phyloP scores from a whole-genome alignment of 768 basidiomycete genomes.

The Dacryopinax primogenitus region DNA sequence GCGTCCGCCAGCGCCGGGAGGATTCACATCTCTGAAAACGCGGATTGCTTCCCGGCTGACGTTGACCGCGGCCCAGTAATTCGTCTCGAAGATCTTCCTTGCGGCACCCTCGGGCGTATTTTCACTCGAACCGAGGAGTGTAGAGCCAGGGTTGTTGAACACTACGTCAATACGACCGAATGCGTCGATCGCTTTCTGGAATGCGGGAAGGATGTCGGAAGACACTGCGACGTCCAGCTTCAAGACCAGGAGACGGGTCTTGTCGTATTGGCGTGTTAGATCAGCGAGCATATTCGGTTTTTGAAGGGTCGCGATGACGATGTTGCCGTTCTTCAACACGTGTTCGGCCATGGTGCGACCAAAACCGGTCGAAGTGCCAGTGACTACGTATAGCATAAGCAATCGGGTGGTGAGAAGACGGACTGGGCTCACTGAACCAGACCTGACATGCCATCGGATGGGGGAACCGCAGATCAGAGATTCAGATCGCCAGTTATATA shows the following conservation, averaged over 20 bases:
- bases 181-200: conserved; percentile 24
- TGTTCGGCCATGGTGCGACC: conserved; percentile 29
- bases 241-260: conserved; percentile 29
- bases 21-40: neutral
- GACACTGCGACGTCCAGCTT: conserved; percentile 31
- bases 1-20: conserved; percentile 8
- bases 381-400: too few relatives aligned
- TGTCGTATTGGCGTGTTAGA: conserved; percentile 23
- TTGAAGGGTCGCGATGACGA: conserved; percentile 34
- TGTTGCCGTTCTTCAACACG: conserved; percentile 31
- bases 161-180: conserved; percentile 38
- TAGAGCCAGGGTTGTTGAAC: conserved; percentile 33
- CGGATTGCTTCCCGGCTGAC: conserved; percentile 22
- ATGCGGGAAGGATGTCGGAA: conserved; percentile 27
- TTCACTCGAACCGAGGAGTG: conserved; percentile 30
- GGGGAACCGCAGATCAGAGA: too few relatives aligned
- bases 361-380: conserved; percentile 32
- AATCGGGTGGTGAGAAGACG: too few relatives aligned
- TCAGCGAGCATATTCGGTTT: conserved; percentile 28
- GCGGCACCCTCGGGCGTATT: conserved; percentile 27
- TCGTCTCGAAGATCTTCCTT: conserved; percentile 29
- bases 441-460: too few relatives aligned
- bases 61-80: conserved; percentile 30
- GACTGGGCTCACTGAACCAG: too few relatives aligned
- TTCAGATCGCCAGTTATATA: too few relatives aligned